These are phyloP conservation scores for Selaginella moellendorffii DNA, from an alignment of 75 land plant species.

Conservation along the genomic window DNA sequence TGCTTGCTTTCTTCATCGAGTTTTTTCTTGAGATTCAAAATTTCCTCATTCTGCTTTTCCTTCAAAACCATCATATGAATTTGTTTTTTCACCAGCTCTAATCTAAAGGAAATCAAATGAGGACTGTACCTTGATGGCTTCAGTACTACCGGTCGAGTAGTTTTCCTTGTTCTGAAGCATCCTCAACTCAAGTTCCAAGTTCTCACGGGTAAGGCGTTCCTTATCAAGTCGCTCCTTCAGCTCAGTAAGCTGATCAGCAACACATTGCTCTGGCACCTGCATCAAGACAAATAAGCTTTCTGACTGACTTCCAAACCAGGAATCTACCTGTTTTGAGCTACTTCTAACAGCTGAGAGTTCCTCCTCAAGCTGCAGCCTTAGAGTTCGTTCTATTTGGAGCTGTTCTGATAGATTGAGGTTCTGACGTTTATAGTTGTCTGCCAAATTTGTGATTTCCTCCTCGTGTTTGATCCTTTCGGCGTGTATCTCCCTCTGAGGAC, in stretches of 20 bases:
- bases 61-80: too few species aligned
- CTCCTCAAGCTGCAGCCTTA: conserved; percentile 23
- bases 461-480: background rate
- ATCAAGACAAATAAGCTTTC: too few species aligned
- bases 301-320: too few species aligned
- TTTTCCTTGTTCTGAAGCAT: background rate
- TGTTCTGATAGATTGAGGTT: conserved; percentile 29
- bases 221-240: conserved; percentile 20
- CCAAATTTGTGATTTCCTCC: conserved; percentile 25
- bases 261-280: too few species aligned
- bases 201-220: conserved; percentile 17
- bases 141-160: too few species aligned
- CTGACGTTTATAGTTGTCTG: conserved; percentile 51
- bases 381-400: conserved; percentile 31
- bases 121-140: too few species aligned
- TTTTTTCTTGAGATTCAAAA: conserved; percentile 41
- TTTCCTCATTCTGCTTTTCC: too few species aligned
- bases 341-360: background rate
- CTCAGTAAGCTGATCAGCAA: conserved; percentile 13
- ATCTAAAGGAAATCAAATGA: background rate
- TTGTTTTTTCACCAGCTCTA: background rate
- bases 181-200: conserved; percentile 19
- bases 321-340: too few species aligned
- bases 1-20: conserved; percentile 61
- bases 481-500: background rate